Conservation (phyloP, 1,284 basidiomycete genomes). For the Ustilago sp. region DNA sequence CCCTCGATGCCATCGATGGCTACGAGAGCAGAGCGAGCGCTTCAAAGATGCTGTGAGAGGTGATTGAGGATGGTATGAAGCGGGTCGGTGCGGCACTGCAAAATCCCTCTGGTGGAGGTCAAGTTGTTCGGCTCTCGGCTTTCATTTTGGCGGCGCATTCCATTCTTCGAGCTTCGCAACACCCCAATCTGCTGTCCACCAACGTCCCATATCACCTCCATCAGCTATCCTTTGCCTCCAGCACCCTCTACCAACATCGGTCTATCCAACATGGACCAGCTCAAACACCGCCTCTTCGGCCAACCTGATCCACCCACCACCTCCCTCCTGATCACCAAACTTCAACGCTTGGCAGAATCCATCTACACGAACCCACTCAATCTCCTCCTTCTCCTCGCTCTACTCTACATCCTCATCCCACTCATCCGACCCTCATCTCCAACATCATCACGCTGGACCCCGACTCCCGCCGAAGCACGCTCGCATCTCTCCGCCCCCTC, state of each 20-base stretch:
- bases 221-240: background rate
- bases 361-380: slow-evolving; percentile 64
- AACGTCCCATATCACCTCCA: background rate
- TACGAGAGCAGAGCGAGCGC: background rate
- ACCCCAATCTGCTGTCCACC: background rate
- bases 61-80: background rate
- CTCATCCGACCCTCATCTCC: slow-evolving; percentile 48
- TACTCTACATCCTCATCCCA: slow-evolving; percentile 54
- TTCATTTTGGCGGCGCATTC: background rate
- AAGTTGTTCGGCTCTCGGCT: background rate
- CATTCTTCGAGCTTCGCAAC: background rate
- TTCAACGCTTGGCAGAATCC: slow-evolving; percentile 26
- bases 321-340: background rate
- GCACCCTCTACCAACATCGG: background rate
- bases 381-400: slow-evolving; percentile 40
- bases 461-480: slow-evolving; percentile 41
- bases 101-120: slow-evolving; percentile 4
- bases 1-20: background rate
- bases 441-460: slow-evolving; percentile 43
- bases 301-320: slow-evolving; percentile 1
- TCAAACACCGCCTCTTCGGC: slow-evolving; percentile 20
- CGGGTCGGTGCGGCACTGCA: background rate
- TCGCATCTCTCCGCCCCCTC: slow-evolving; percentile 33
- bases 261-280: slow-evolving; percentile 16
- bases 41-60: background rate